Evolutionary conservation across 148 eudicot species (phyloP).

Genomic region (Chenopodium quinoa): DNA sequence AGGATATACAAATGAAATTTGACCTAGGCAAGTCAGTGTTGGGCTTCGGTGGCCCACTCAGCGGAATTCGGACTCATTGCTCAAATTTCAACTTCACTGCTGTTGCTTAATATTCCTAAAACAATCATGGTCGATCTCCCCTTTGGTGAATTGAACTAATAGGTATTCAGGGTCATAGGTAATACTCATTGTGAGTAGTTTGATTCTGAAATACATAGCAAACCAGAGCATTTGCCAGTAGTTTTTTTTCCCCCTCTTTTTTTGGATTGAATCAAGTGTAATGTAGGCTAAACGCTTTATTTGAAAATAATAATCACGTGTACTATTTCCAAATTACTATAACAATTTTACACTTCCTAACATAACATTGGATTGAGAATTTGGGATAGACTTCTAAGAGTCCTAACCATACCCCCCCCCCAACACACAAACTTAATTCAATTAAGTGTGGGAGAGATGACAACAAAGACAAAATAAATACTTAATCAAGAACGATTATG

Average conservation of each 20-base stretch:
- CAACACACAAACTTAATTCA: background rate
- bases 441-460: background rate
- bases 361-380: background rate
- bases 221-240: background rate
- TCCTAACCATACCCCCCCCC: too few species aligned
- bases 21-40: slow-evolving; percentile 43
- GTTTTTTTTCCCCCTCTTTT: background rate
- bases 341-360: background rate
- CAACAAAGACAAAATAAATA: too few species aligned
- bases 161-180: background rate
- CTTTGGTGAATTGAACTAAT: background rate
- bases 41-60: slow-evolving; percentile 46
- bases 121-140: background rate
- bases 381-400: too few species aligned
- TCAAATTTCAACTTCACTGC: slow-evolving; percentile 46
- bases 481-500: too few species aligned
- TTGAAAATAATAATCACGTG: too few species aligned
- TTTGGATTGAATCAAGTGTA: background rate
- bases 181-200: background rate
- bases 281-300: background rate
- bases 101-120: slow-evolving; percentile 10
- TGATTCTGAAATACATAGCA: background rate
- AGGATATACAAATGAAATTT: slow-evolving; percentile 41
- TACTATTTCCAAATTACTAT: background rate
- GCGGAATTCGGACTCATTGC: slow-evolving; percentile 31